Evolutionary conservation across 345 rosid genomes (phyloP), one percentile per base, ranked within the genome.

Genomic region (Jatropha curcas): DNA sequence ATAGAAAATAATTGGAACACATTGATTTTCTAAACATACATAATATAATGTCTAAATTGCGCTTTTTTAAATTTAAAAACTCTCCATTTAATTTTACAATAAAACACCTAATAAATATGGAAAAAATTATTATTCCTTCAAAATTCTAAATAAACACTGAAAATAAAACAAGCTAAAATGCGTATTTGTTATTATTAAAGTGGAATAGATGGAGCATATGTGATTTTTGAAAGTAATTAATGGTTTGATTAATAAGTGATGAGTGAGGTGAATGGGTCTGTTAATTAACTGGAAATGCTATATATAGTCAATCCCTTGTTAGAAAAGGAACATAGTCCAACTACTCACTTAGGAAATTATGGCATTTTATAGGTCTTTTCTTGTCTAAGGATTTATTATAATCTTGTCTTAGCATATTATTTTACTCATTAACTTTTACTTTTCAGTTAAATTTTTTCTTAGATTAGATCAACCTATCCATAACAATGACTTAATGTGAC

Each of bases 241-340:
- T 37, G 46, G 20, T 45, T 45, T 16, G 10, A 65, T 53, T 65
- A 65, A 2, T 27, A n/a, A 70, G 2, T 43, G 1, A 8, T 8
- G 11, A 43, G 48, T 43, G 12, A 43, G 51, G 51, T 46, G 30
- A 69, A 70, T 31, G 66, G 61, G 9, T 52, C 25, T 1, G 65
- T 65, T 75, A 57, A 61, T 41, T 41, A 41, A 41, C 45, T 41
- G 22, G n/a, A 34, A 2, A 60, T 4, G 25, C 19, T 34, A n/a
- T 45, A 37, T 30, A 35, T 72, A 34, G 84, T 85, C 86, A 82
- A 82, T 80, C 67, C 63, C 88, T 82, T 82, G 83, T 45, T 73
- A 62, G 84, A 76, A 80, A 85, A 80, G 81, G 14, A 74, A 74
- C 48, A 46, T 28, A 65, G 37, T 58, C 73, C 75, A 80, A 75